Conservation (phyloP, 2,329 filamentous ascomycete genomes). For the Alternaria sp. region DNA sequence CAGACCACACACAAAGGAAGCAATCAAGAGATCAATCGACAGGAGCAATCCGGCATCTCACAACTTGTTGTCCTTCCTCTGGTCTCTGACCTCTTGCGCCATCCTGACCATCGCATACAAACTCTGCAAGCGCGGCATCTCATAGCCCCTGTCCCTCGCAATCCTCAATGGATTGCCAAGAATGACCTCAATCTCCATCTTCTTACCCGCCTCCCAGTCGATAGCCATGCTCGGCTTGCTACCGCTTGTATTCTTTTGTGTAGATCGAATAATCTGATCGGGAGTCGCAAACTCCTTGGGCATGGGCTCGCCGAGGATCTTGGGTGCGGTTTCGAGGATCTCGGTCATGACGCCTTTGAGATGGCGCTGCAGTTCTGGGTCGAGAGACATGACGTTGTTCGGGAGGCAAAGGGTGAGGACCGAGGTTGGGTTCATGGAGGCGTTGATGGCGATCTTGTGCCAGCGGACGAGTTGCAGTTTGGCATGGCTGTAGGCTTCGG, state of each 20-base stretch:
- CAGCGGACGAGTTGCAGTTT: constrained; percentile 74
- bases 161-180: constrained; percentile 73
- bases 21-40: not conserved
- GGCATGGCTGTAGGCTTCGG: constrained; percentile 67
- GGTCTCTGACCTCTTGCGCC: constrained; percentile 62
- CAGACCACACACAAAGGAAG: not conserved
- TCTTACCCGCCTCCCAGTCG: constrained; percentile 71
- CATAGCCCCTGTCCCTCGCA: constrained; percentile 66
- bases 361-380: constrained; percentile 67
- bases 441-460: constrained; percentile 81
- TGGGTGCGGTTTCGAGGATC: constrained; percentile 68
- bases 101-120: constrained; percentile 71
- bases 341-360: constrained; percentile 72
- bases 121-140: constrained; percentile 70
- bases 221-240: constrained; percentile 69
- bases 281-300: constrained; percentile 66
- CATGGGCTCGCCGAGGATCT: constrained; percentile 66
- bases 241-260: constrained; percentile 65
- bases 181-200: constrained; percentile 75
- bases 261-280: constrained; percentile 68
- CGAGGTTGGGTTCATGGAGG: constrained; percentile 74
- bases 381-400: constrained; percentile 70
- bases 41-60: not conserved
- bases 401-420: constrained; percentile 69
- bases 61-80: constrained; percentile 29